Base-by-base conservation (phyloP, 1,284 basidiomycete species). In the Cutaneotrichosporon arboriforme region DNA sequence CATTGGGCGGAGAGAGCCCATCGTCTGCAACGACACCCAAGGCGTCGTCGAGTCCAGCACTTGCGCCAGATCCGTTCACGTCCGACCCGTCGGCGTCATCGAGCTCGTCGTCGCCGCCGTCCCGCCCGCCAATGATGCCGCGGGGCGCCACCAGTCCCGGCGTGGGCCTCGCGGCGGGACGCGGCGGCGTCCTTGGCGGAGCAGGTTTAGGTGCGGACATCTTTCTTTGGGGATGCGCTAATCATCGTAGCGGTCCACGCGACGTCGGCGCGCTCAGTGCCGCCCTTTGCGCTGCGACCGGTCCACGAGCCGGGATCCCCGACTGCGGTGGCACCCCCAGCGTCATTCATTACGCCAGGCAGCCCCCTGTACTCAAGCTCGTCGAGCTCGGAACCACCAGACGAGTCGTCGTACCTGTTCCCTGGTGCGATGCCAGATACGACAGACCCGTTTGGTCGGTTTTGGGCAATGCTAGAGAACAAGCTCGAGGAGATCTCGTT, bases 381-480 rank as follows among this genome's bases (percentile, higher is more conserved):
- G 0, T 71, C 69, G 1, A 68, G 67, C 10, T 63, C 62, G 1
- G 63, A 64, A 9, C 52, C 62, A 1, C 62, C 61, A 35, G 58
- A 57, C 17, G 69, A 69, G 49, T 66, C 63, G 2, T 31, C 26
- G 26, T 72, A 61, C 43, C 49, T 69, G 17, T 54, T 70, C 36
- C 64, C 69, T 1, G 68, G 67, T 1, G 59, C 59, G 4, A 45
- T 59, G 2, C 67, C 72, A 2, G 70, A 73, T 35, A 64, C 66
- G 0, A 49, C 66, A 1, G 74, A 77, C 51, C 73, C 73, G 4
- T 77, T 76, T 56, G 62, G 59, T 1, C 53, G 71, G n/a, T 77
- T 77, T 57, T 77, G 75, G 75, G 71, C 68, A 8, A 70, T 70
- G 59, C 55, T 76, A 18, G 74, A 76, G 51, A 74, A 69, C 42